Evolutionary conservation across 352 stramenopile species (phyloP).

Genomic region (Blastocystis sp.): DNA sequence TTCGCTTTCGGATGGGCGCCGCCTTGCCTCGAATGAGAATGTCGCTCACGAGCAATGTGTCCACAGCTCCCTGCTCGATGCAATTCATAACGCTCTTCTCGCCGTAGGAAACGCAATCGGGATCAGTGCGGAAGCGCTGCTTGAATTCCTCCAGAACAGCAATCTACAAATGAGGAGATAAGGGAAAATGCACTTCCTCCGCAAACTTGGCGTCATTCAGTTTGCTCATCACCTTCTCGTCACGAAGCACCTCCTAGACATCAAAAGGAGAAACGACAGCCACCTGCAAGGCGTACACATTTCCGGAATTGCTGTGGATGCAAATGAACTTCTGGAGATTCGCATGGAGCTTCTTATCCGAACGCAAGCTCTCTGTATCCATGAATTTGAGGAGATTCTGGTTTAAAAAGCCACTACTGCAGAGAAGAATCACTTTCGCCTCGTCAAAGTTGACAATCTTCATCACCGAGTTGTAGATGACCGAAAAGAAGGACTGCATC

Average conservation of each 20-base stretch:
- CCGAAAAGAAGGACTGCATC: constrained; percentile 32
- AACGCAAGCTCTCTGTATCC: constrained; percentile 1
- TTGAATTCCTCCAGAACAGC: not conserved
- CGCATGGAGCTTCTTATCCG: not conserved
- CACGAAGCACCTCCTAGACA: not conserved
- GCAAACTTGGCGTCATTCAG: constrained; percentile 48
- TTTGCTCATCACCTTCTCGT: constrained; percentile 25
- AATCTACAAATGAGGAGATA: not conserved
- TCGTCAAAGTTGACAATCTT: constrained; percentile 13
- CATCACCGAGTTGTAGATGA: not conserved
- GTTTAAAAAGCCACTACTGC: constrained; percentile 14
- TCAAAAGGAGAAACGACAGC: not conserved
- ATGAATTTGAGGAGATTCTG: constrained; percentile 31
- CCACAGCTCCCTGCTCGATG: constrained; percentile 22
- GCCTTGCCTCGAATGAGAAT: constrained; percentile 27
- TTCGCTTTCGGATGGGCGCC: not conserved
- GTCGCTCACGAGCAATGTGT: constrained; percentile 13
- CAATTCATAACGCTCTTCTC: constrained; percentile 44
- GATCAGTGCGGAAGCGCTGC: not conserved
- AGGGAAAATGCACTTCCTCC: not conserved
- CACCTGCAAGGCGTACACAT: constrained; percentile 25
- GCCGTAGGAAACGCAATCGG: constrained; percentile 4
- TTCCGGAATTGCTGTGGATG: constrained; percentile 1
- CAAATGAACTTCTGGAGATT: constrained; percentile 29
- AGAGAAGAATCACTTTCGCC: constrained; percentile 37